These are phyloP conservation scores for Suillus clintonianus DNA, from an alignment of 768 basidiomycete species.

Conservation along the genomic window DNA sequence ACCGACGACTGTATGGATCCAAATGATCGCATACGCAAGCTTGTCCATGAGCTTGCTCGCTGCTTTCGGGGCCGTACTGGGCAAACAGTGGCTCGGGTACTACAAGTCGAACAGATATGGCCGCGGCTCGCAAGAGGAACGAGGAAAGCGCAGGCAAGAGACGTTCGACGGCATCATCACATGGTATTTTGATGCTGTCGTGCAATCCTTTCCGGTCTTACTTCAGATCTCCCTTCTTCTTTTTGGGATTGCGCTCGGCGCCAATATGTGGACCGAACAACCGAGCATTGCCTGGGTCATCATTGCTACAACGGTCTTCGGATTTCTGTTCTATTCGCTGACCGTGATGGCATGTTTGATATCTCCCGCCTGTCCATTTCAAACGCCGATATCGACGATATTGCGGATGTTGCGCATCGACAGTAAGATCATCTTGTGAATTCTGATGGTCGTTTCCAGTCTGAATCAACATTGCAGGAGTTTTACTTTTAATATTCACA, in stretches of 20 bases:
- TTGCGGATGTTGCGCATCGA: not conserved
- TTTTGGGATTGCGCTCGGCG: no score
- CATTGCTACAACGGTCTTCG: no score
- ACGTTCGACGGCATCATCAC: slow-evolving; percentile 11
- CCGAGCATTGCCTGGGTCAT: no score
- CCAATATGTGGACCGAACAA: no score
- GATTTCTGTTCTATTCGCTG: no score
- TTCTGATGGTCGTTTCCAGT: not conserved
- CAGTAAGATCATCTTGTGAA: not conserved
- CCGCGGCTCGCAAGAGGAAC: slow-evolving; percentile 10
- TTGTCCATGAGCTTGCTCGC: slow-evolving; percentile 13
- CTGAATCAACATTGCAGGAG: not conserved
- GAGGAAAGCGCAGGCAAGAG: slow-evolving; percentile 8
- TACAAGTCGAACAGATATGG: not conserved
- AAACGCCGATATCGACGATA: not conserved
- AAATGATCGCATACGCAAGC: slow-evolving; percentile 13
- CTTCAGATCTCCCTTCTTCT: no score
- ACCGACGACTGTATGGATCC: not conserved
- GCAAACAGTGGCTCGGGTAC: slow-evolving; percentile 18
- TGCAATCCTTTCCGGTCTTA: slow-evolving; percentile 11
- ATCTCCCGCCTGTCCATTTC: no score
- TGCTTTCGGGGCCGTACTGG: slow-evolving; percentile 14
- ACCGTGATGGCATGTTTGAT: no score
- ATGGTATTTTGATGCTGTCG: slow-evolving; percentile 13
- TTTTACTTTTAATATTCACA: not conserved